Evolutionary conservation across 441 rosid species (phyloP).

Genomic region (Flueggea neowawraea): DNA sequence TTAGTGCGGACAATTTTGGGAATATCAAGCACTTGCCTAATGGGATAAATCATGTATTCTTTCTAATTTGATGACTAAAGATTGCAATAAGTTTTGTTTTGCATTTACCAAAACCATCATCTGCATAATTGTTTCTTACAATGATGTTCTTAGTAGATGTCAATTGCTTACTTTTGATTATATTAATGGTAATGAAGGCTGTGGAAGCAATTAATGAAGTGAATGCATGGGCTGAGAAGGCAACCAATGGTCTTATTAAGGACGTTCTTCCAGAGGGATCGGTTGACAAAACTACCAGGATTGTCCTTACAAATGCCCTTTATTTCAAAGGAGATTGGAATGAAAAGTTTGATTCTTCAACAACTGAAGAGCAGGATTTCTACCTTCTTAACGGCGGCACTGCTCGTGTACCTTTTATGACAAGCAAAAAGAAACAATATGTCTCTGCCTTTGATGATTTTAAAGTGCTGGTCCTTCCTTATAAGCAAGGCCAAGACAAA

Average conservation of each 20-base stretch:
- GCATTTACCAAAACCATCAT: too few relatives aligned
- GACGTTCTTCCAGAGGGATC: constrained; percentile 71
- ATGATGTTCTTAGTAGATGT: too few relatives aligned
- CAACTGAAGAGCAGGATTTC: constrained; percentile 58
- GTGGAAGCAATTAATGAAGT: background rate
- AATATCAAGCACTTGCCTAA: too few relatives aligned
- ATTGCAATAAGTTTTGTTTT: too few relatives aligned
- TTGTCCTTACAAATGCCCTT: constrained; percentile 75
- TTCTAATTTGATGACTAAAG: background rate
- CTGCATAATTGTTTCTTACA: too few relatives aligned
- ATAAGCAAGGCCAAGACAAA: constrained; percentile 62
- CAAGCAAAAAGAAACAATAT: constrained; percentile 60
- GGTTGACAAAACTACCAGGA: constrained; percentile 46
- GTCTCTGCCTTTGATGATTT: constrained; percentile 48
- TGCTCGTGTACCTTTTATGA: constrained; percentile 67
- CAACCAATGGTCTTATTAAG: constrained; percentile 64
- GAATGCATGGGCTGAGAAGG: constrained; percentile 61
- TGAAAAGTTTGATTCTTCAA: constrained; percentile 55
- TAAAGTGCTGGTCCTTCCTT: constrained; percentile 75
- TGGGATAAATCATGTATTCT: background rate
- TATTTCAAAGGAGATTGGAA: constrained; percentile 87
- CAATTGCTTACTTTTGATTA: too few relatives aligned
- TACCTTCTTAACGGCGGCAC: constrained; percentile 52
- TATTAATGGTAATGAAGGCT: constrained; percentile 39
- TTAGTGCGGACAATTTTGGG: too few relatives aligned